Evolutionary conservation across 805 yeast genomes (phyloP), one percentile per base, ranked within the genome.

Genomic region (Cyberlindnera saturnus): DNA sequence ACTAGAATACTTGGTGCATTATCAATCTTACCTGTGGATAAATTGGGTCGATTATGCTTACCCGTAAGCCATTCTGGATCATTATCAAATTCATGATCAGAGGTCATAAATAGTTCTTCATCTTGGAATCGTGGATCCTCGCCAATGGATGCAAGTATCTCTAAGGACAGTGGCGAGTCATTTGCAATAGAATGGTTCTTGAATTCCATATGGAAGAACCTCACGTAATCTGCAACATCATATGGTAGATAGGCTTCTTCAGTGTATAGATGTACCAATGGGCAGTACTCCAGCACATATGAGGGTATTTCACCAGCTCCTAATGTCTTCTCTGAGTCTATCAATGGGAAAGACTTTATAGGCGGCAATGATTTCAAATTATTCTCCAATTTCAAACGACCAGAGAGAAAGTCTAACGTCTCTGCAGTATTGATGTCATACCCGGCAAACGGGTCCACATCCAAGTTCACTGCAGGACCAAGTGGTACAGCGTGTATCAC

Each of bases 1-100:
- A 91, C 73, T 28, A 90, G 62, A 0, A 82, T 73, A 0, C 95
- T 90, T 0, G 96, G 95, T 0, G 95, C 96, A 50, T 81, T 65
- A 41, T 69, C 67, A 20, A 87, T 81, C 42, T 73, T 74, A 0
- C 96, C 97, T 26, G 80, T 78, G 42, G 79, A 73, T 34, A 82
- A 65, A 40, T 77, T 79, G 3, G 97, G 97, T 42, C 71, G 68
- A 54, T 83, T 83, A 18, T 67, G 59, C 20, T 53, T 54, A 0
- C 96, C 96, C 0, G 96, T 82, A 42, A 91, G 71, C 96, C 96
- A 91, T 17, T 79, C 82, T 0, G 96, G 96, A 45, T 79, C 76
- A 48, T 78, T 61, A 42, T 74, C 79, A 60, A 89, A 90, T 56
- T 89, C 95, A 18, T 75, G 72, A 45, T 77, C 65, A 14, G 93